Percentiles rank a stretch among this genome's conserved stretches.
phyloP scores from a whole-genome alignment of 768 basidiomycete species.

The Auriscalpium orientale region DNA sequence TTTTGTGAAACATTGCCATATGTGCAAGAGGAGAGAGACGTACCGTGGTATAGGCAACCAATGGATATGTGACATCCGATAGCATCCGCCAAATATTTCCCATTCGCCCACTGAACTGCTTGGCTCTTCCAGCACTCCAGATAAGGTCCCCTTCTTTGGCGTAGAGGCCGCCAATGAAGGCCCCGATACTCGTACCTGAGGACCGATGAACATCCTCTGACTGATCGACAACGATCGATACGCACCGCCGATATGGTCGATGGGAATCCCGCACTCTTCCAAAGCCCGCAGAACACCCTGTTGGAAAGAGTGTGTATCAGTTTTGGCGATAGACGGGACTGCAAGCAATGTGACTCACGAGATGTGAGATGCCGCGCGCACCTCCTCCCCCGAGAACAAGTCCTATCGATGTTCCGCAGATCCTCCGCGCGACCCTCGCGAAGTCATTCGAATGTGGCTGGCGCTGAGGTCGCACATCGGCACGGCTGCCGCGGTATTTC shows the following conservation, averaged over 20 bases:
- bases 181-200: slow-evolving; percentile 80
- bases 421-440: slow-evolving; percentile 78
- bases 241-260: slow-evolving; percentile 85
- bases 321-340: slow-evolving; percentile 29
- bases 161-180: slow-evolving; percentile 90
- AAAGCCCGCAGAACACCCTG: slow-evolving; percentile 90
- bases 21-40: slow-evolving; percentile 9
- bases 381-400: slow-evolving; percentile 97
- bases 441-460: slow-evolving; percentile 88
- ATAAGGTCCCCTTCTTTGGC: slow-evolving; percentile 90
- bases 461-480: slow-evolving; percentile 61
- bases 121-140: slow-evolving; percentile 75
- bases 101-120: slow-evolving; percentile 90
- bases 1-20: not conserved
- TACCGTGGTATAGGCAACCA: slow-evolving; percentile 88
- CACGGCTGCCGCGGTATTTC: slow-evolving; percentile 67
- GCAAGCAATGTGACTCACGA: slow-evolving; percentile 30
- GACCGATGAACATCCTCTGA: slow-evolving; percentile 3
- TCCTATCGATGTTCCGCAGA: slow-evolving; percentile 91
- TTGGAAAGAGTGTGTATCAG: slow-evolving; percentile 6
- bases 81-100: slow-evolving; percentile 90
- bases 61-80: slow-evolving; percentile 88
- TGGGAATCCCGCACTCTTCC: slow-evolving; percentile 86
- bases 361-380: slow-evolving; percentile 77
- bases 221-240: not conserved